Percentiles rank a stretch among this genome's conserved stretches.
These are phyloP conservation scores for Crepidotus variabilis DNA, from an alignment of 768 basidiomycete species.

Conservation along the genomic window DNA sequence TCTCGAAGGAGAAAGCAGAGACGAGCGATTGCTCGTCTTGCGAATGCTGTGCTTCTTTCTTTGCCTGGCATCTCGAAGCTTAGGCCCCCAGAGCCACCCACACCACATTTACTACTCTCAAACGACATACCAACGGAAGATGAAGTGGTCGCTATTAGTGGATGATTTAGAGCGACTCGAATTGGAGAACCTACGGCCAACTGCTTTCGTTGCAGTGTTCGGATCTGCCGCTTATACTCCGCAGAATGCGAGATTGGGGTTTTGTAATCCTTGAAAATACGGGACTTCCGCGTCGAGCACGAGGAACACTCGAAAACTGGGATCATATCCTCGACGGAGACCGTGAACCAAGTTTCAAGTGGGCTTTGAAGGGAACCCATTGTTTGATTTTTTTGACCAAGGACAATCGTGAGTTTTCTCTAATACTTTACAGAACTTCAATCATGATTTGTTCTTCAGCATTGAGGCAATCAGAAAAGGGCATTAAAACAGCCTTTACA, in stretches of 20 bases:
- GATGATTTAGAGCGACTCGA: not conserved
- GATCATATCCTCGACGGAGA: not conserved
- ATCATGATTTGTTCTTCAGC: not conserved
- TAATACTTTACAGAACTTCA: not conserved
- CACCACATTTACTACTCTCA: constrained; percentile 17
- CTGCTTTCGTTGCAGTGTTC: not conserved
- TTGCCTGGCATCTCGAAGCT: constrained; percentile 17
- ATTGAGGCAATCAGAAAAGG: not conserved
- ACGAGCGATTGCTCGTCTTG: not conserved
- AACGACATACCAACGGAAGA: constrained; percentile 16
- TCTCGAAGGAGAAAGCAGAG: not conserved
- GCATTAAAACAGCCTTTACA: not conserved
- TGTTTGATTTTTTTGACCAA: not conserved
- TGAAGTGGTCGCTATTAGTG: constrained; percentile 10
- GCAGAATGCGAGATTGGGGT: not conserved
- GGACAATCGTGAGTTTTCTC: not conserved
- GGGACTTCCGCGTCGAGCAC: not conserved
- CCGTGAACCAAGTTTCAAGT: not conserved
- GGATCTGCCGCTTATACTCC: not conserved
- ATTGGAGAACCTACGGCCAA: not conserved
- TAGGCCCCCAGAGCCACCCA: constrained; percentile 15
- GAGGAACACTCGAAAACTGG: not conserved
- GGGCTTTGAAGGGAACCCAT: not conserved
- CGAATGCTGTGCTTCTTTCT: constrained; percentile 9
- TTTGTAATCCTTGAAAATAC: not conserved